phyloP scores from a whole-genome alignment of 1,139 yeast genomes.

The Protomyces inundatus region DNA sequence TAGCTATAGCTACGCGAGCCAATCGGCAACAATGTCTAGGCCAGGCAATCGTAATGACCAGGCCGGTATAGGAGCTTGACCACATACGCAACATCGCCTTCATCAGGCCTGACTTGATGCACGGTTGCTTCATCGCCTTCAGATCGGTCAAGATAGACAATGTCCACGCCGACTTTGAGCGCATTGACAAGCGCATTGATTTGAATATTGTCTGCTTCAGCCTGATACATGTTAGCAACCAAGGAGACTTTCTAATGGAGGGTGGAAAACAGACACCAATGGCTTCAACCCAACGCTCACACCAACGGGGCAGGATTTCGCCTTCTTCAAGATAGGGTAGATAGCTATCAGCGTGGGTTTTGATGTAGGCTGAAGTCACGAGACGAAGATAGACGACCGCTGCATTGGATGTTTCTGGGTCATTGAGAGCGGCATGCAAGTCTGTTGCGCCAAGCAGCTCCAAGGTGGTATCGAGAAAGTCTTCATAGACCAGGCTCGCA shows the following conservation, averaged over 20 bases:
- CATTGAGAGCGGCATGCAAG: slow-evolving; percentile 25
- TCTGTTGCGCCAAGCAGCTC: slow-evolving; percentile 9
- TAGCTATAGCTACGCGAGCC: too few species aligned
- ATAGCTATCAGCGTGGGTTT: slow-evolving; percentile 32
- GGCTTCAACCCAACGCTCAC: slow-evolving; percentile 34
- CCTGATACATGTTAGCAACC: slow-evolving; percentile 2
- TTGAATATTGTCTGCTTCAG: slow-evolving; percentile 34
- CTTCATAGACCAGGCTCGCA: slow-evolving; percentile 32
- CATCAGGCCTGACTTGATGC: slow-evolving; percentile 29
- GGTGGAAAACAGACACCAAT: slow-evolving; percentile 22
- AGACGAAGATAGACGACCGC: slow-evolving; percentile 33
- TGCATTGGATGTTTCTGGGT: slow-evolving; percentile 32
- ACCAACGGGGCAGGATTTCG: slow-evolving; percentile 24
- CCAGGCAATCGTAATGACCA: slow-evolving; percentile 33
- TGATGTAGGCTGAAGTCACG: slow-evolving; percentile 33
- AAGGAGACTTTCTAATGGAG: too few species aligned
- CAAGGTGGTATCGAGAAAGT: slow-evolving; percentile 31
- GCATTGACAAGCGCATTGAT: slow-evolving; percentile 34
- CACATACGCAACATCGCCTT: background rate
- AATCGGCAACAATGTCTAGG: background rate
- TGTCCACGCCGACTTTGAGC: slow-evolving; percentile 24
- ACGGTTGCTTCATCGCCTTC: slow-evolving; percentile 22
- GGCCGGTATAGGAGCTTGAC: slow-evolving; percentile 33
- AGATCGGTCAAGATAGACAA: slow-evolving; percentile 23
- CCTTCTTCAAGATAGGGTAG: slow-evolving; percentile 31